Evolutionary conservation across 2,329 filamentous ascomycete species (phyloP).

Genomic region (Diaporthe vexans): DNA sequence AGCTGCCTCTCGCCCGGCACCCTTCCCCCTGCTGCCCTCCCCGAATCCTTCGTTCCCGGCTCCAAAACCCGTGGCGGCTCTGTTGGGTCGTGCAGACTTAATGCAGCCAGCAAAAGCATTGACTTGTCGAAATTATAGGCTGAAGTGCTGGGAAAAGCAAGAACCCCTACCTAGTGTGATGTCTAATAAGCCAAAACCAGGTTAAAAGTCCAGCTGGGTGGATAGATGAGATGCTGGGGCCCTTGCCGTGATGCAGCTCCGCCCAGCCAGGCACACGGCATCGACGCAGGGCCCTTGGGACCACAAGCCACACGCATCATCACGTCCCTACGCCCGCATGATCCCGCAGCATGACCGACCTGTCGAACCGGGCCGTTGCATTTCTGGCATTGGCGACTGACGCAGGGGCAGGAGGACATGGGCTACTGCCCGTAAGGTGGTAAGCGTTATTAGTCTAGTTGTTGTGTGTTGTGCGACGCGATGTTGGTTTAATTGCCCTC

Average conservation of each 20-base stretch:
- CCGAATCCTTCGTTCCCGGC: neutral
- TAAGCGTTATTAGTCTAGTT: too few species aligned
- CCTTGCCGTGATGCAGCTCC: neutral
- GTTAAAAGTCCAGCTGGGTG: neutral
- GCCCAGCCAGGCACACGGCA: neutral
- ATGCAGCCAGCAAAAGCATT: neutral
- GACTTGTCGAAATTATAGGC: neutral
- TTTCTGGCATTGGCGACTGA: constrained; percentile 14
- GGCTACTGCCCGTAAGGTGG: too few species aligned
- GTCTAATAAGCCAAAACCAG: neutral
- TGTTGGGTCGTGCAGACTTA: neutral
- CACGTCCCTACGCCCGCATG: neutral
- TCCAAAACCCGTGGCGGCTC: neutral
- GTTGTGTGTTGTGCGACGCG: neutral
- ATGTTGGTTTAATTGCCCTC: neutral
- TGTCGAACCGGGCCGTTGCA: constrained; percentile 29
- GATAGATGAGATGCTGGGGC: too few species aligned
- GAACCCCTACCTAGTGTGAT: neutral
- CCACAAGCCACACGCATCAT: too few species aligned
- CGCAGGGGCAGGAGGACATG: neutral
- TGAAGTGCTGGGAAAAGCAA: neutral
- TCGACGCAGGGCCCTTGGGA: too few species aligned
- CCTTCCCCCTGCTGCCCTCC: neutral
- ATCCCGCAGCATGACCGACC: constrained; percentile 25
- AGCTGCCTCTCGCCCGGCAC: neutral